These are phyloP conservation scores for Santalum album DNA, from an alignment of 164 flowering plant species.

Conservation along the genomic window DNA sequence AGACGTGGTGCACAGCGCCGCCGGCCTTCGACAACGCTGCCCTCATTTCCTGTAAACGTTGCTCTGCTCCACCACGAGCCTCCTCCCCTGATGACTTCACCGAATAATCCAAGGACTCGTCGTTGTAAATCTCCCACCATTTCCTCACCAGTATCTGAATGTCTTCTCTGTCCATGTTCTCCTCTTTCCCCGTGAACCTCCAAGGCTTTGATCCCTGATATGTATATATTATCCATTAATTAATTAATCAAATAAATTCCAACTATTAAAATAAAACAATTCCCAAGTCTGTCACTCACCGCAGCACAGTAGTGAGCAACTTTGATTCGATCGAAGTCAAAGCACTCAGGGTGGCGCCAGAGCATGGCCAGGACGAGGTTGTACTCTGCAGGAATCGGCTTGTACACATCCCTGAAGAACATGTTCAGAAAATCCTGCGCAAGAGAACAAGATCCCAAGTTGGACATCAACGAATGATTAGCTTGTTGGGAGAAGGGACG, in stretches of 20 bases:
- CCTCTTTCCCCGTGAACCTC: conserved; percentile 78
- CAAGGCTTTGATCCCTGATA: conserved; percentile 71
- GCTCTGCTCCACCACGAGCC: not conserved
- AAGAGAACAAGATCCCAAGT: too few relatives aligned
- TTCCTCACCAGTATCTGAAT: conserved; percentile 59
- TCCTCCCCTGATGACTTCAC: not conserved
- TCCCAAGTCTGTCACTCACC: conserved; percentile 12
- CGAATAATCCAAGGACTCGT: conserved; percentile 45
- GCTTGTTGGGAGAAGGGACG: too few relatives aligned
- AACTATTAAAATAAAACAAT: too few relatives aligned
- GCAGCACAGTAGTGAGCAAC: conserved; percentile 47
- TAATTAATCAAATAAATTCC: too few relatives aligned
- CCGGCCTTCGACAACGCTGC: conserved; percentile 37
- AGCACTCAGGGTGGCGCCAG: conserved; percentile 47
- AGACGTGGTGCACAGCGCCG: conserved; percentile 17
- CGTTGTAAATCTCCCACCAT: conserved; percentile 71
- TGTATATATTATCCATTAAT: not conserved
- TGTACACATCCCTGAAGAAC: conserved; percentile 40
- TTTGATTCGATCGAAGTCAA: conserved; percentile 26
- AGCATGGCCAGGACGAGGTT: conserved; percentile 53
- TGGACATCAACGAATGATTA: too few relatives aligned
- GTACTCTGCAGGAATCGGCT: conserved; percentile 40
- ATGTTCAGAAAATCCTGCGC: conserved; percentile 37
- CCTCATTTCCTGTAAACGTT: conserved; percentile 10
- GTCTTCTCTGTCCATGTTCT: conserved; percentile 74